Base-by-base conservation (phyloP, 1,139 yeast species). In the Pichia kudriavzevii region DNA sequence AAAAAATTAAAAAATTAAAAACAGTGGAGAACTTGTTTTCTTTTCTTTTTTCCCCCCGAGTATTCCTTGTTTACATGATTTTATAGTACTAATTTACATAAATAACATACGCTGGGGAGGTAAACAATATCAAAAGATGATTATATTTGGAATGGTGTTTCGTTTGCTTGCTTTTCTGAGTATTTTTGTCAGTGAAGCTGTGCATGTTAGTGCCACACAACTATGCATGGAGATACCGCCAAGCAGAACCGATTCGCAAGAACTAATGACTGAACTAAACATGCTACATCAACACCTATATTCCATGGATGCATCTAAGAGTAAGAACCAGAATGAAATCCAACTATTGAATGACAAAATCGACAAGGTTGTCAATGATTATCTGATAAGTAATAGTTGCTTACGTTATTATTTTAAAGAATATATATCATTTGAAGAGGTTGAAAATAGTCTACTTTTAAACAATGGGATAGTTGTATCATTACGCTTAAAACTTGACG, bases 401-500 rank as follows among this genome's bases (percentile, higher is more conserved):
- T 33, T 45, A 9, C 36, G 48, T 19, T 45, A 43, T 19, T 39
- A 42, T 24, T 28, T 45, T 5, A 20, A 30, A 4, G 48, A 45
- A n/a, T 32, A 35, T 26, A 24, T 43, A 6, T 31, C 35, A 13
- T 41, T 27, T 19, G 26, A 31, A 20, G 35, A 36, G 12, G 16
- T 31, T 12, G 31, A 33, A 8, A 24, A 18, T n/a, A 21, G 31
- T 12, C 13, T 34, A 5, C 20, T 27, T 17, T 22, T 20, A 3
- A 23, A 34, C 13, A 17, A 34, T 12, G 38, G 40, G 4, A 15
- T 43, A 3, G 26, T 50, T 22, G 38, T 52, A 14, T 44, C 52
- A 4, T 20, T 52, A 7, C 44, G 44, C 30, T 18, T 52, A 7
- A 36, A 38, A 4, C 30, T 53, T 13, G 36, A 36, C 3, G 39